These are phyloP conservation scores for Kodamaea sp. DNA, from an alignment of 1,139 yeast genomes.

Conservation along the genomic window DNA sequence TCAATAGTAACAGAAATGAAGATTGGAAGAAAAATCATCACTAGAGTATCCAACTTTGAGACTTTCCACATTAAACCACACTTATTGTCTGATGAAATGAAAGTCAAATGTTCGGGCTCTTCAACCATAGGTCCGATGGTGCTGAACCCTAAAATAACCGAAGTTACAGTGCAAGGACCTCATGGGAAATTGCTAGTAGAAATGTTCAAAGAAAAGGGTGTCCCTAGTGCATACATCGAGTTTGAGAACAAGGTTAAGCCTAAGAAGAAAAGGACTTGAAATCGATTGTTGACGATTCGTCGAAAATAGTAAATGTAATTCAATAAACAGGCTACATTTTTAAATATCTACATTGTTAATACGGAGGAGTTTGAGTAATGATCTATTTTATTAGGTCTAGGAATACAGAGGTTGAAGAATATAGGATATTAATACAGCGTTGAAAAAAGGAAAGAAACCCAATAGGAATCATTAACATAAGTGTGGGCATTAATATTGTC, in stretches of 20 bases:
- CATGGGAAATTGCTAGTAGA: constrained; percentile 67
- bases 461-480: too few relatives aligned
- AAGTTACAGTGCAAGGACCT: constrained; percentile 88
- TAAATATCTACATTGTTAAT: too few relatives aligned
- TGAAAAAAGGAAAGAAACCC: too few relatives aligned
- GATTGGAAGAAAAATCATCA: constrained; percentile 79
- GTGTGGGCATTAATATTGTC: too few relatives aligned
- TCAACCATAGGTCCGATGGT: constrained; percentile 65
- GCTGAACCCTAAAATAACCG: constrained; percentile 57
- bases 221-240: constrained; percentile 61
- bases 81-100: constrained; percentile 64
- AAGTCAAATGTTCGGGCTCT: constrained; percentile 86
- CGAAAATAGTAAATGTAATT: too few relatives aligned
- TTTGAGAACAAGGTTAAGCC: constrained; percentile 65
- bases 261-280: constrained; percentile 55
- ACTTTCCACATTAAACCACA: constrained; percentile 66
- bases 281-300: too few relatives aligned
- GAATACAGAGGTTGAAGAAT: too few relatives aligned
- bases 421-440: too few relatives aligned
- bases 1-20: constrained; percentile 71
- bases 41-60: constrained; percentile 71
- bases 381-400: too few relatives aligned
- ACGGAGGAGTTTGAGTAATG: too few relatives aligned
- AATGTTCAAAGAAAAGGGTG: constrained; percentile 62
- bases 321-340: too few relatives aligned